Percentiles rank a stretch among this genome's conserved stretches.
Evolutionary conservation across 2,329 filamentous ascomycete species (phyloP).

Genomic region (Botrytis porri): DNA sequence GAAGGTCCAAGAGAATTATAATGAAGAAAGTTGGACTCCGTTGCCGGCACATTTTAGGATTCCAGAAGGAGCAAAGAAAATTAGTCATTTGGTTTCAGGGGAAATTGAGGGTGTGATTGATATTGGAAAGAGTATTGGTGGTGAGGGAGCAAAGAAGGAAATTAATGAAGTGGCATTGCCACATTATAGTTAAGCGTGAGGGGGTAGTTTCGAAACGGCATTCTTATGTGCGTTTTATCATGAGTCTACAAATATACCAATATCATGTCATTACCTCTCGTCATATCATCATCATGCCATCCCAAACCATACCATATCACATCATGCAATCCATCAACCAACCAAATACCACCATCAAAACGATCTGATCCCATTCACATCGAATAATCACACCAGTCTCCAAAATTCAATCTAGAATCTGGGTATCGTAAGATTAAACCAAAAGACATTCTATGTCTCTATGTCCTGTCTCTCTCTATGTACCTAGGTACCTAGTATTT

Average conservation of each 20-base stretch:
- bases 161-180: not conserved
- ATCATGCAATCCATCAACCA: not conserved
- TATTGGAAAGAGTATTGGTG: conserved; percentile 26
- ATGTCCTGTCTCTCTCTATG: no score
- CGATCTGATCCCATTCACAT: not conserved
- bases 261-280: not conserved
- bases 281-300: not conserved
- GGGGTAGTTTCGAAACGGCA: no score
- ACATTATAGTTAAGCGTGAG: not conserved
- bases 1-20: conserved; percentile 68
- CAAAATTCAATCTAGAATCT: no score
- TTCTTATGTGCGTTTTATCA: not conserved
- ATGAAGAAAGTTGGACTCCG: conserved; percentile 64
- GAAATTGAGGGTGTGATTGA: conserved; percentile 19
- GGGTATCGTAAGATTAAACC: no score
- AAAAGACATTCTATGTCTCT: no score
- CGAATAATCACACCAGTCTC: no score
- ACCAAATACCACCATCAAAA: not conserved
- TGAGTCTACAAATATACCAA: not conserved
- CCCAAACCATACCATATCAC: not conserved
- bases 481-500: no score
- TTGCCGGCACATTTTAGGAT: conserved; percentile 48
- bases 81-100: conserved; percentile 31
- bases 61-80: conserved; percentile 28
- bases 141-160: not conserved